Base-by-base conservation (phyloP, 805 yeast genomes). In the Lipomyces yamanashiensis region DNA sequence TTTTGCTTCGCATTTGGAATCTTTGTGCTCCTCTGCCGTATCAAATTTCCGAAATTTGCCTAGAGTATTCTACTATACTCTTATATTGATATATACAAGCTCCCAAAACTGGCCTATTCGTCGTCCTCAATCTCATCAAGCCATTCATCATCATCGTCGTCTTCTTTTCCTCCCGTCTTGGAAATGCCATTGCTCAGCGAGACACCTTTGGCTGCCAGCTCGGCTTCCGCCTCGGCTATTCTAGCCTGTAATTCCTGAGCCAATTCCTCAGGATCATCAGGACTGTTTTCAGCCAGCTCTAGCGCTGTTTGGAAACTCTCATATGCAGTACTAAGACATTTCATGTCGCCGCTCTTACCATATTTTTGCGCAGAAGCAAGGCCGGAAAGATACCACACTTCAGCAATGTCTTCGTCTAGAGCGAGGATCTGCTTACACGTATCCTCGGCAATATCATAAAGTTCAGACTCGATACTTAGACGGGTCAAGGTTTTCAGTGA, bases 401-500 rank as follows among this genome's bases (percentile, higher is more conserved):
- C 98, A 62, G 90, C 79, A 65, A 90, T 85, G 70, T 86, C 87
- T 71, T 93, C 98, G 76, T 93, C 92, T 52, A 93, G 84, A 64
- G 89, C 93, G 70, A 87, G 87, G 17, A 87, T 80, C 33, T 82
- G 81, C 17, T 82, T 77, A 12, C 91, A 81, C n/a, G 91, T 85
- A n/a, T 83, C 81, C 2, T 84, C 78, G 2, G 89, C 89, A 17
- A 81, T 71, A 44, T 89, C 96, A 71, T 85, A 86, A 67, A 84
- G 75, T 21, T 87, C 93, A 72, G 90, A 78, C 75, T 95, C 98
- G 49, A 90, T 80, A 66, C 92, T 84, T 76, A 84, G 87, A 75
- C 88, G 89, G 4, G 90, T 81, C 48, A 93, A 79, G 0, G 90
- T 85, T 34, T 88, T 74, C 58, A 93, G 79, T 12, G 96, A 91